phyloP scores from a whole-genome alignment of 306 rosid genomes.

The Medicago ruthenica region DNA sequence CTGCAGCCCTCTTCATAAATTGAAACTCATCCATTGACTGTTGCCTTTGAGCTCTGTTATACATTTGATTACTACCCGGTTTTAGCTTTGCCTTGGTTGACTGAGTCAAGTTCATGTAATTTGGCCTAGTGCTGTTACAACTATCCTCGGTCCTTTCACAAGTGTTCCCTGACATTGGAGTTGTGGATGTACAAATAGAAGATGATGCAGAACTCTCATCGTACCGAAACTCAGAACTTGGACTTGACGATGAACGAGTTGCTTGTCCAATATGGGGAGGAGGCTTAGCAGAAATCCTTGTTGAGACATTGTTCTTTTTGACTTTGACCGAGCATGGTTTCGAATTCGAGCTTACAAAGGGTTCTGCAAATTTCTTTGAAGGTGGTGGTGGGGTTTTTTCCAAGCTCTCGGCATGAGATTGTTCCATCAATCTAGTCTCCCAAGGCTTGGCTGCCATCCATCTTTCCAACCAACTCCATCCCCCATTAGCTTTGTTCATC shows the following conservation, averaged over 20 bases:
- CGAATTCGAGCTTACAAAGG: constrained; percentile 49
- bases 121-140: constrained; percentile 62
- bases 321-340: constrained; percentile 65
- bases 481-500: constrained; percentile 70
- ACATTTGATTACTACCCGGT: constrained; percentile 39
- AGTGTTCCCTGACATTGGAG: constrained; percentile 81
- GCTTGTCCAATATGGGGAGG: constrained; percentile 70
- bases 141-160: constrained; percentile 80
- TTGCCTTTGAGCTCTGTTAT: constrained; percentile 80
- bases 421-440: constrained; percentile 94
- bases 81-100: constrained; percentile 84
- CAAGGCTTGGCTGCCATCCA: constrained; percentile 99
- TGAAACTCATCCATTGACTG: constrained; percentile 98
- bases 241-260: constrained; percentile 88
- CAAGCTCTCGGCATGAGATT: constrained; percentile 56
- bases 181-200: constrained; percentile 82
- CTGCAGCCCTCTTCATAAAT: constrained; percentile 65
- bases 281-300: constrained; percentile 87
- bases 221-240: constrained; percentile 81
- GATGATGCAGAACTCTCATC: constrained; percentile 96
- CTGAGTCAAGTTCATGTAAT: constrained; percentile 87
- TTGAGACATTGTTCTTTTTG: constrained; percentile 82
- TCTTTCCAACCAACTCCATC: constrained; percentile 99
- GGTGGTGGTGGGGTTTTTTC: constrained; percentile 75
- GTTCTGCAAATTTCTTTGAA: constrained; percentile 59